These are phyloP conservation scores for Ganoderma meredithae DNA, from an alignment of 1,284 basidiomycete genomes.

Conservation along the genomic window DNA sequence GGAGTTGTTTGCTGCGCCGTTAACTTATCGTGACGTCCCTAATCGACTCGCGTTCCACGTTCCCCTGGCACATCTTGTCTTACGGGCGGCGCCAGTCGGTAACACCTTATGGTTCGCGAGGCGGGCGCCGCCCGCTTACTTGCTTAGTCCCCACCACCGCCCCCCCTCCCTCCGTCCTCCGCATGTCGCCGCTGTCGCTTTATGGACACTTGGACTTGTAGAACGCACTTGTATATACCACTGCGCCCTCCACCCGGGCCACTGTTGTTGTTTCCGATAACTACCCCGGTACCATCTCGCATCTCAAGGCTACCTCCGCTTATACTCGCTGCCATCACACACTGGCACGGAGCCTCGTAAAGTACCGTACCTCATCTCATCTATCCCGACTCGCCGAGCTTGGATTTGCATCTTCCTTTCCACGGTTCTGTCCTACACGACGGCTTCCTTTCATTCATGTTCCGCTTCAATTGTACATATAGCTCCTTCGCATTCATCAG, in stretches of 20 bases:
- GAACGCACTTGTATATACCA: slow-evolving; percentile 13
- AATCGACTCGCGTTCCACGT: slow-evolving; percentile 31
- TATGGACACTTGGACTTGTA: slow-evolving; percentile 11
- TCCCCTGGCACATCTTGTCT: slow-evolving; percentile 13
- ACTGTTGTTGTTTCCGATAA: not conserved
- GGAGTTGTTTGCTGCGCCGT: slow-evolving; percentile 23
- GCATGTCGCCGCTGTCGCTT: slow-evolving; percentile 4
- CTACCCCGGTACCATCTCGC: not conserved
- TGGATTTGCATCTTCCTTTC: slow-evolving; percentile 7
- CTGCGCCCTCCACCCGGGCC: not conserved
- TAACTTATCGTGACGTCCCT: slow-evolving; percentile 35
- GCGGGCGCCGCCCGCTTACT: not conserved
- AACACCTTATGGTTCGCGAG: not conserved
- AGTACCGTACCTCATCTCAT: not conserved
- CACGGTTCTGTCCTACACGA: not conserved
- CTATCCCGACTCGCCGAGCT: not conserved
- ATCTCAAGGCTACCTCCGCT: not conserved
- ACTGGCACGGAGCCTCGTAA: not conserved
- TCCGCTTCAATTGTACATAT: slow-evolving; percentile 13
- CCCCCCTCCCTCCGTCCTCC: not conserved
- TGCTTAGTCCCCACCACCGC: not conserved
- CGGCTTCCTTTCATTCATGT: not conserved
- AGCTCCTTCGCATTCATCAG: not conserved
- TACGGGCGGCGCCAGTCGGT: not conserved
- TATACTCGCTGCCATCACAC: not conserved